Conservation (phyloP, 2,329 filamentous ascomycete genomes). For the Tolypocladium amazonense region DNA sequence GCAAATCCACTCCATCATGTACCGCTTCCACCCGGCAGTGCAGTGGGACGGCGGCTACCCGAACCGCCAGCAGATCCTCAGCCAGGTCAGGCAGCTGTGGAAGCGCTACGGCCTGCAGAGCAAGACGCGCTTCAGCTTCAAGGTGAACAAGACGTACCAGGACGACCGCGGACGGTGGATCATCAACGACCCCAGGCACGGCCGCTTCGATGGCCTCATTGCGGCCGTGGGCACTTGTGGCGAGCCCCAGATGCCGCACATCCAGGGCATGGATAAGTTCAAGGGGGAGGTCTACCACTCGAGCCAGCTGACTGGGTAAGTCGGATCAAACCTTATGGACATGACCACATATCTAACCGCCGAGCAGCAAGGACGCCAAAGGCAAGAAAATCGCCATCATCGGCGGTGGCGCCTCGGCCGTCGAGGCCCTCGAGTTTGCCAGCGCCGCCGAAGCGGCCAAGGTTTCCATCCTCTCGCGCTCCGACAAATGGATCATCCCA, state of each 20-base stretch:
- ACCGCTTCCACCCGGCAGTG: slow-evolving; percentile 74
- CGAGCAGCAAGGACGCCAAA: slow-evolving; percentile 49
- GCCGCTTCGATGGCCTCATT: slow-evolving; percentile 69
- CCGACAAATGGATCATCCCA: slow-evolving; percentile 82
- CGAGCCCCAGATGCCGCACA: slow-evolving; percentile 60
- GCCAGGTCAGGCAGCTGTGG: slow-evolving; percentile 64
- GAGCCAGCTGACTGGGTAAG: slow-evolving; percentile 55
- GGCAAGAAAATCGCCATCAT: slow-evolving; percentile 69
- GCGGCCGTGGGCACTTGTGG: slow-evolving; percentile 74
- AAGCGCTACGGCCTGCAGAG: slow-evolving; percentile 60
- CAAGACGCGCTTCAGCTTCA: slow-evolving; percentile 61
- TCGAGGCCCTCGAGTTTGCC: slow-evolving; percentile 76
- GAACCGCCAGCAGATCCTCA: slow-evolving; percentile 62
- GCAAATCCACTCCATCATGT: slow-evolving; percentile 81
- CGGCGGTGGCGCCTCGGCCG: slow-evolving; percentile 69
- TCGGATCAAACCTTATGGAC: background rate
- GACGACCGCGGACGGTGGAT: slow-evolving; percentile 63
- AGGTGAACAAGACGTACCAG: slow-evolving; percentile 59
- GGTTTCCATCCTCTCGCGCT: slow-evolving; percentile 63
- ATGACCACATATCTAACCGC: slow-evolving; percentile 9
- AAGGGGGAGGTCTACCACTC: slow-evolving; percentile 66
- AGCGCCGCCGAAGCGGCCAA: slow-evolving; percentile 54
- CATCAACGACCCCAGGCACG: slow-evolving; percentile 60
- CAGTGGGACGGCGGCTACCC: slow-evolving; percentile 70
- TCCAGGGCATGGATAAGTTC: slow-evolving; percentile 63